Evolutionary conservation across 73 alveolate genomes (phyloP).

Genomic region (Halteria grandinella): DNA sequence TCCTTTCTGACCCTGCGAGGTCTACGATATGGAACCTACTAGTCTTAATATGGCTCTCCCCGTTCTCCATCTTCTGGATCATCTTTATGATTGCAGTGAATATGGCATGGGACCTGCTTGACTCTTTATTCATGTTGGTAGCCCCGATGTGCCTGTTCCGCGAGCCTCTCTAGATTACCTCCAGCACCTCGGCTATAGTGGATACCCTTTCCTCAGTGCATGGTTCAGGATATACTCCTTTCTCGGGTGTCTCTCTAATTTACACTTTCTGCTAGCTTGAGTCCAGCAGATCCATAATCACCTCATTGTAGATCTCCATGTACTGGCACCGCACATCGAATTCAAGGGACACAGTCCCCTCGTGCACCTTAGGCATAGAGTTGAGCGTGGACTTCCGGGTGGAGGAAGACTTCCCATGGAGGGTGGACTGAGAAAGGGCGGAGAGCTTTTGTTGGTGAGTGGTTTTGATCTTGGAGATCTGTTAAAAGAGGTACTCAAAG

Average conservation of each 20-base stretch:
- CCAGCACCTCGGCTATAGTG: constrained; percentile 46
- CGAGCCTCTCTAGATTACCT: constrained; percentile 47
- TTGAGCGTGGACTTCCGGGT: no score
- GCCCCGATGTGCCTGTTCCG: constrained; percentile 49
- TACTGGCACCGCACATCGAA: constrained; percentile 86
- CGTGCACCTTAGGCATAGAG: no score
- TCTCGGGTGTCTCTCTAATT: neutral
- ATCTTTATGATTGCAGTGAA: constrained; percentile 61
- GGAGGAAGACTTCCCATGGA: no score
- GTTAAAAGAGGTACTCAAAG: constrained; percentile 69
- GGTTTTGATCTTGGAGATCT: constrained; percentile 10
- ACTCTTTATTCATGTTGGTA: constrained; percentile 66
- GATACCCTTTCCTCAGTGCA: neutral
- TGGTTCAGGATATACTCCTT: constrained; percentile 20
- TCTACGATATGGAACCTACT: constrained; percentile 92
- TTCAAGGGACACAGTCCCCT: no score
- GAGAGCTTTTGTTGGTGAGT: no score
- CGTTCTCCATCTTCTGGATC: constrained; percentile 54
- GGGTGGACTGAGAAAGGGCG: no score
- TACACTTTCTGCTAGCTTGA: constrained; percentile 16
- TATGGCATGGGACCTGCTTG: constrained; percentile 77
- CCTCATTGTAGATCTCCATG: constrained; percentile 93
- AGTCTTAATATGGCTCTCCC: constrained; percentile 59
- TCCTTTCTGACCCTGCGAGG: constrained; percentile 98
- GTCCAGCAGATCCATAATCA: constrained; percentile 90